phyloP scores from a whole-genome alignment of 2,329 filamentous ascomycete species.

The Monilinia fructicola region DNA sequence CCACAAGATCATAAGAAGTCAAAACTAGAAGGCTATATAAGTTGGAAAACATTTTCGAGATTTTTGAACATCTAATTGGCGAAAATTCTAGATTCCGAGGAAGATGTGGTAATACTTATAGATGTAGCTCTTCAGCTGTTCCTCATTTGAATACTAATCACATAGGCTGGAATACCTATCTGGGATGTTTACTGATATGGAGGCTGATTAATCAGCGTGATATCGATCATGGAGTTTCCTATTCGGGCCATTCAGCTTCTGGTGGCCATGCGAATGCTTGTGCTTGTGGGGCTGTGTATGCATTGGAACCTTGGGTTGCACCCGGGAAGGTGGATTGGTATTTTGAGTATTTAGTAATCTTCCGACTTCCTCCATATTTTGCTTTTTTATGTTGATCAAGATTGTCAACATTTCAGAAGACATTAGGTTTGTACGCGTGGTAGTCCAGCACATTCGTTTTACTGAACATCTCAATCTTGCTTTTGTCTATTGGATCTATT shows the following conservation, averaged over 20 bases:
- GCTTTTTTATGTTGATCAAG: not conserved
- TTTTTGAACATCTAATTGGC: not conserved
- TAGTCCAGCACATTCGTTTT: no score
- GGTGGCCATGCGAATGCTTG: not conserved
- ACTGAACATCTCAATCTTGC: no score
- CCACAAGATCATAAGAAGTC: no score
- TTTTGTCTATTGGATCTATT: no score
- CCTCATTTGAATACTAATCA: not conserved
- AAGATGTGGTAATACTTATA: not conserved
- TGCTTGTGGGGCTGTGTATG: not conserved
- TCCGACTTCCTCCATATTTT: not conserved
- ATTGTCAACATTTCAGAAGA: not conserved
- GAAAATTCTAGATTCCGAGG: not conserved
- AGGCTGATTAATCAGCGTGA: not conserved
- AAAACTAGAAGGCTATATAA: not conserved
- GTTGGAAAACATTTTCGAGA: not conserved
- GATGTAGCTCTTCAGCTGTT: not conserved
- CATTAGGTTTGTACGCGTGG: not conserved
- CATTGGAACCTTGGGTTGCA: not conserved
- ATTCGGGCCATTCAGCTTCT: not conserved
- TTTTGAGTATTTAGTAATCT: not conserved
- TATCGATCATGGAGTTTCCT: not conserved
- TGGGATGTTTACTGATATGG: not conserved
- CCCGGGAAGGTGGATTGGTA: not conserved
- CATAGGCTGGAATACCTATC: not conserved